Base-by-base conservation (phyloP, 441 rosid species). In the Theobroma grandiflorum region DNA sequence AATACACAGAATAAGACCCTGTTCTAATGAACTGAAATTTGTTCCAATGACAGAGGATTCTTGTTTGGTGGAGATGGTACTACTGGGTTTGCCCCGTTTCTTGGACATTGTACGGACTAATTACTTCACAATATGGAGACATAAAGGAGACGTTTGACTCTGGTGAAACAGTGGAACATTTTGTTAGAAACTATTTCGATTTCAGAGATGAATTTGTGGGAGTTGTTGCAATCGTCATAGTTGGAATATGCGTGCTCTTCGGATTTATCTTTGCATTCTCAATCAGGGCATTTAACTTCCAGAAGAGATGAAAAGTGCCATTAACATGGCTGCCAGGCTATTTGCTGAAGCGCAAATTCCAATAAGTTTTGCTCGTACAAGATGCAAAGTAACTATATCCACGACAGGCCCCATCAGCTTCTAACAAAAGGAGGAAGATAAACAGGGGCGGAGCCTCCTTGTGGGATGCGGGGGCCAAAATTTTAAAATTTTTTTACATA, bases 31-130 rank as follows among this genome's bases (percentile, higher is more conserved):
- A 53, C 59, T 40, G n/a, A 45, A 20, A 47, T 49, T 18, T 64
- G 4, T 26, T 58, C 0, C n/a, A 15, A 65, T 84, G 40, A 80
- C 92, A 95, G 99, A 91, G 95, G 79, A 88, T 92, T 58, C 98
- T 98, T 0, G 57, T 86, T 2, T 93, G 98, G 99, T 95, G 98
- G 98, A 93, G 88, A 75, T 95, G 99, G 98, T 90, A 92, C 85
- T 91, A 83, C 75, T 92, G 99, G 95, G 64, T 70, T 1, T 92
- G 94, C 64, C 99, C 98, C 0, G 65, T 92, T 38, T 58, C 96
- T 2, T 94, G 96, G 96, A 90, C 95, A 26, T 16, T 95, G 57
- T 92, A 95, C 53, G 99, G 99, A 76, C 58, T 94, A 58, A 80
- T 91, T 66, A 87, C 86, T 76, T 88, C 99, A 49, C 99, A 95